Evolutionary conservation across 129 eudicot genomes (phyloP), one percentile per base, ranked within the genome.

Genomic region (Lactuca sativa): DNA sequence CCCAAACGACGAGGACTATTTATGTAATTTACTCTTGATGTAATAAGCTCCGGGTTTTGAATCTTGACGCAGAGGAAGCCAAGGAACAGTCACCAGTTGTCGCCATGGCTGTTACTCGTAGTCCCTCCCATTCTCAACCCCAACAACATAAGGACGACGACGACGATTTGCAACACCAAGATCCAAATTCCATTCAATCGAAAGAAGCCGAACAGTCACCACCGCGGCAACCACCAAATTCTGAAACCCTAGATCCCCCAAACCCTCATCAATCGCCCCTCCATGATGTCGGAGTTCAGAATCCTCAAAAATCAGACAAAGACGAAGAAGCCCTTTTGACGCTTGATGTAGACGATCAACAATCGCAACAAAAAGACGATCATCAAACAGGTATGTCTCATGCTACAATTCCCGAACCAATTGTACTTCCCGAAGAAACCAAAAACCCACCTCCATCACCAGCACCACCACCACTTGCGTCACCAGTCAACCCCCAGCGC

Each of bases 311-410:
- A 55, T 64, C 71, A 10, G 74, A 72, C 15, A 73, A 84, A 49
- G 76, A 67, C 9, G 80, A 83, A 52, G 78, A 68, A 18, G 2
- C 72, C 7, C 58, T 31, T 0, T 70, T 44, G 33, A 44, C 44
- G 62, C 58, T 32, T 5, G 78, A 67, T 43, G 70, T 21, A 33
- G 48, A 41, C 59, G 81, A 53, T 4, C 77, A 72, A 64, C 73
- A 78, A 17, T 57, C 3, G 32, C 74, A 61, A 64, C 71, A 53
- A 31, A 38, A 62, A 8, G 43, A 14, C 1, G 67, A 38, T 38
- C 67, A 62, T 21, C 73, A 72, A 37, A 60, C 83, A 72, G 86
- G 84, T 79, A 76, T 56, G 69, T 2, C 56, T 68, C 66, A 41
- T 44, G 12, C 48, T 48, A 70, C 67, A 31, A 66, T 30, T 48